These are phyloP conservation scores for Yamadazyma membranifaciens DNA, from an alignment of 1,139 yeast species.

Conservation along the genomic window DNA sequence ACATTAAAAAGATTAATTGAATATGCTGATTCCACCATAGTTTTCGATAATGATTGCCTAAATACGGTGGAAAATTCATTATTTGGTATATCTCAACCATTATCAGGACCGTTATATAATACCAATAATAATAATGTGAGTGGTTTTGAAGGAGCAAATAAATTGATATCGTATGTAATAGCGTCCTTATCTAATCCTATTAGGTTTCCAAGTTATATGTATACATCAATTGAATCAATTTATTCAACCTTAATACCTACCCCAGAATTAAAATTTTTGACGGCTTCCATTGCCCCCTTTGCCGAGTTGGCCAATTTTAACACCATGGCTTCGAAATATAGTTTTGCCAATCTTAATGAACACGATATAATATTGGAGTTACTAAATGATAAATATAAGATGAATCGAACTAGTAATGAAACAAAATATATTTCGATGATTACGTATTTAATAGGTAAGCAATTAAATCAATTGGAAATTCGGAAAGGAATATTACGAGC, in stretches of 20 bases:
- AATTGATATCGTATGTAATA: slow-evolving; percentile 79
- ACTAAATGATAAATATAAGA: slow-evolving; percentile 72
- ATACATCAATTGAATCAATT: slow-evolving; percentile 80
- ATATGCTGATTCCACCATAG: slow-evolving; percentile 80
- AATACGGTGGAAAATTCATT: slow-evolving; percentile 59
- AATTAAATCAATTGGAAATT: slow-evolving; percentile 68
- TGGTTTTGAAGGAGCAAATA: slow-evolving; percentile 76
- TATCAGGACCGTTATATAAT: slow-evolving; percentile 9
- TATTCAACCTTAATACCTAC: slow-evolving; percentile 83
- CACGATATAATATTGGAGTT: slow-evolving; percentile 84
- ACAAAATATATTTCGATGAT: slow-evolving; percentile 64
- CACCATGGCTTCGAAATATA: slow-evolving; percentile 46
- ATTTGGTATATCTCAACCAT: slow-evolving; percentile 32
- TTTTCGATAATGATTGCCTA: slow-evolving; percentile 87
- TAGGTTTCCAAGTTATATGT: slow-evolving; percentile 90
- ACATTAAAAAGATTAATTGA: slow-evolving; percentile 81
- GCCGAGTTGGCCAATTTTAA: slow-evolving; percentile 24
- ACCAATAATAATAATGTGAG: slow-evolving; percentile 12
- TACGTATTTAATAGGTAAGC: slow-evolving; percentile 70
- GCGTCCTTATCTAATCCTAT: slow-evolving; percentile 84
- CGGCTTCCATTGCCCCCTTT: slow-evolving; percentile 88
- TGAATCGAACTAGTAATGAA: slow-evolving; percentile 47
- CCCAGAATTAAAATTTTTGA: slow-evolving; percentile 83
- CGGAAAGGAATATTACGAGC: slow-evolving; percentile 78
- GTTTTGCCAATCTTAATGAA: slow-evolving; percentile 61